These are phyloP conservation scores for Xylaria cubensis DNA, from an alignment of 495 filamentous ascomycete species.

Conservation along the genomic window DNA sequence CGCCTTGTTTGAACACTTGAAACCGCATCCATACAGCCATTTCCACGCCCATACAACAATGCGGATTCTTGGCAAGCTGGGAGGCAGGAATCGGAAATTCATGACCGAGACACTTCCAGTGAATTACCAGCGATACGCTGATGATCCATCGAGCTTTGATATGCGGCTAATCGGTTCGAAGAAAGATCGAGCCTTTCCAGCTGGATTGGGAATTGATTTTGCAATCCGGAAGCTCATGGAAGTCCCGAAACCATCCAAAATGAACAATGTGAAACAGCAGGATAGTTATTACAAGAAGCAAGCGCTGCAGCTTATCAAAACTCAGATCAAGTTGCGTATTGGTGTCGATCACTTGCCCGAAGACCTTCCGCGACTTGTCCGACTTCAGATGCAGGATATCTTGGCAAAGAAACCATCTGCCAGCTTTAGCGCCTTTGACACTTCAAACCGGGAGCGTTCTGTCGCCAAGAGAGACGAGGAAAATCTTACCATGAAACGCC, in stretches of 20 bases:
- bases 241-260: slow-evolving; percentile 62
- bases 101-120: slow-evolving; percentile 85
- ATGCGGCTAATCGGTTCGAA: slow-evolving; percentile 87
- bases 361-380: slow-evolving; percentile 81
- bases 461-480: slow-evolving; percentile 85
- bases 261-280: slow-evolving; percentile 64
- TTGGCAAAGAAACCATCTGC: slow-evolving; percentile 68
- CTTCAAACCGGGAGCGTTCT: slow-evolving; percentile 78
- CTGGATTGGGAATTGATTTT: slow-evolving; percentile 82
- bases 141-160: slow-evolving; percentile 85
- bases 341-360: slow-evolving; percentile 88
- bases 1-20: slow-evolving; percentile 91
- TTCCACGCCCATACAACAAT: slow-evolving; percentile 98
- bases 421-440: slow-evolving; percentile 67
- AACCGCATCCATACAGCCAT: slow-evolving; percentile 91
- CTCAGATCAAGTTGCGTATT: slow-evolving; percentile 88
- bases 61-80: slow-evolving; percentile 96
- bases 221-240: slow-evolving; percentile 88
- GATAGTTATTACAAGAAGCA: slow-evolving; percentile 93
- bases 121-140: slow-evolving; percentile 80
- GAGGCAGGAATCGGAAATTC: slow-evolving; percentile 93
- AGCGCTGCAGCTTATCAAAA: slow-evolving; percentile 81
- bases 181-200: slow-evolving; percentile 84
- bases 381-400: slow-evolving; percentile 88
- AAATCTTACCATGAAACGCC: slow-evolving; percentile 78